Evolutionary conservation across 306 rosid species (phyloP).

Genomic region (Cucurbita maxima): DNA sequence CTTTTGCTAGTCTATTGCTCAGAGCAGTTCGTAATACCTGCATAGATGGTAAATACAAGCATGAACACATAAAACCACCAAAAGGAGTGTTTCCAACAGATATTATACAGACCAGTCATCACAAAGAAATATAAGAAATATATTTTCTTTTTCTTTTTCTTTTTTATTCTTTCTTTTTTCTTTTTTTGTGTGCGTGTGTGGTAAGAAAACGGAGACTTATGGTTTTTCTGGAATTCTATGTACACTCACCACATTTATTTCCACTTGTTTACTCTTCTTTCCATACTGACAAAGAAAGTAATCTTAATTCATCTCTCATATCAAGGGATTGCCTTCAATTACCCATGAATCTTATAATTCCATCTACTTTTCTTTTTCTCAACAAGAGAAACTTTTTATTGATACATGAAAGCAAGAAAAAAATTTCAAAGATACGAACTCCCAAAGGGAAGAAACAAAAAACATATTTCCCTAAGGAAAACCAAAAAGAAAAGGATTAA

Average conservation of each 20-base stretch:
- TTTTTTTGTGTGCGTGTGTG: too few relatives aligned
- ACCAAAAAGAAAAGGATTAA: background rate
- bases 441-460: background rate
- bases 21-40: constrained; percentile 83
- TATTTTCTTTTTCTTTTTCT: background rate
- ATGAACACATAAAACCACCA: background rate
- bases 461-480: background rate
- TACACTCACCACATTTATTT: background rate
- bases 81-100: background rate
- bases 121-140: background rate
- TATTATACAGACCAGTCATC: background rate
- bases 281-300: background rate
- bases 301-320: background rate
- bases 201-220: background rate
- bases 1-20: constrained; percentile 99
- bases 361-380: background rate
- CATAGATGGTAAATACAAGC: constrained; percentile 12
- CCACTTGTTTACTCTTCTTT: background rate
- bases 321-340: background rate
- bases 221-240: background rate
- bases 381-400: background rate
- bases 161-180: background rate
- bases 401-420: background rate
- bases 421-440: background rate
- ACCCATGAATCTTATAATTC: background rate